Conservation (phyloP, 208 protist genomes). For the Borovskyia barvae region DNA sequence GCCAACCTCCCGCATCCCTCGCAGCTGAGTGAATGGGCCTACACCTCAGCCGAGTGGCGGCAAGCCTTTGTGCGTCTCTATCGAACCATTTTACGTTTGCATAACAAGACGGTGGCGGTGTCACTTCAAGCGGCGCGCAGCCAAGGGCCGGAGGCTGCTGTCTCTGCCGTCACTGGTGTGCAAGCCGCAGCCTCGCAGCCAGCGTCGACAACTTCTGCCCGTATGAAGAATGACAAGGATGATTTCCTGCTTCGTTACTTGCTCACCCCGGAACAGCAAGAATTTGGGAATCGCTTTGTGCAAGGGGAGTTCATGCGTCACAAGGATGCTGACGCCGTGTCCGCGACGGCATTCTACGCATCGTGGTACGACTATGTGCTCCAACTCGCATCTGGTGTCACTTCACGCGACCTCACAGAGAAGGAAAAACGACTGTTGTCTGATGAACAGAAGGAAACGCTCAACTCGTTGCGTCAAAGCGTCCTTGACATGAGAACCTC, state of each 20-base stretch:
- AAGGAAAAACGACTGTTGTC: slow-evolving; percentile 68
- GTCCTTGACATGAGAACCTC: slow-evolving; percentile 34
- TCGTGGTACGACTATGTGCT: slow-evolving; percentile 87
- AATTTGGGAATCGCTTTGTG: slow-evolving; percentile 88
- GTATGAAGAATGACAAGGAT: slow-evolving; percentile 6
- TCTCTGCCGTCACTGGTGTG: slow-evolving; percentile 33
- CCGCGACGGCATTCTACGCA: slow-evolving; percentile 73
- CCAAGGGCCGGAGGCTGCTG: slow-evolving; percentile 23
- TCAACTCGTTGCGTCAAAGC: slow-evolving; percentile 58
- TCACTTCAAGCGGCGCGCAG: slow-evolving; percentile 33
- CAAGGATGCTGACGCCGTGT: slow-evolving; percentile 59
- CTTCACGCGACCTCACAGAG: slow-evolving; percentile 66
- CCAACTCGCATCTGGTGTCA: slow-evolving; percentile 73
- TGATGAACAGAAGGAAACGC: slow-evolving; percentile 72
- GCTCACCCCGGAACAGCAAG: slow-evolving; percentile 66
- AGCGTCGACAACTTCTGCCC: neutral
- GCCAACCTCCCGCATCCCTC: slow-evolving; percentile 59
- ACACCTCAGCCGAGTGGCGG: slow-evolving; percentile 58
- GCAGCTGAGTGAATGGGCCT: slow-evolving; percentile 34
- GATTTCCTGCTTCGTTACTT: slow-evolving; percentile 54
- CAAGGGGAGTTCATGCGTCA: slow-evolving; percentile 75
- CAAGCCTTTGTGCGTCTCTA: slow-evolving; percentile 68
- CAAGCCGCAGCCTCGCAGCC: neutral
- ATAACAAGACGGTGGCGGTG: slow-evolving; percentile 68
- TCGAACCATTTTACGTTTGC: slow-evolving; percentile 75